These are phyloP conservation scores for Neurospora sp. DNA, from an alignment of 2,329 filamentous ascomycete genomes.

Conservation along the genomic window DNA sequence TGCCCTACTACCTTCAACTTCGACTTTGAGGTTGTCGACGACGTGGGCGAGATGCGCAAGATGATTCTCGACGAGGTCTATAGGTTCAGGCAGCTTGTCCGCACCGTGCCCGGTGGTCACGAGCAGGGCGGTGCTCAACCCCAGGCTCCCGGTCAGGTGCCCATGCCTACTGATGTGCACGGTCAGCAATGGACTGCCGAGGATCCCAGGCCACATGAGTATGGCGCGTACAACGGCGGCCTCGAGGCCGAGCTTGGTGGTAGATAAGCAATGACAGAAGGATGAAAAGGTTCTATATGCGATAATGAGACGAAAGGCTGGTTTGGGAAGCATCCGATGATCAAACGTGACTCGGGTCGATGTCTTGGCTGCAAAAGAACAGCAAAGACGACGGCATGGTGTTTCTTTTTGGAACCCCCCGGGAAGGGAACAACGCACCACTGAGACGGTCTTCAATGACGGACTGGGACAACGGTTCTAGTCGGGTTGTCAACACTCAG, in stretches of 20 bases:
- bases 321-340: background rate
- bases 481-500: background rate
- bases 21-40: conserved; percentile 94
- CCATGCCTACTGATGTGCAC: conserved; percentile 37
- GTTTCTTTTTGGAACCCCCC: background rate
- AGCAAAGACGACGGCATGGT: background rate
- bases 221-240: conserved; percentile 35
- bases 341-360: background rate
- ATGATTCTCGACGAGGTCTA: conserved; percentile 96
- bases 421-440: background rate
- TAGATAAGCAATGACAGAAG: conserved; percentile 10
- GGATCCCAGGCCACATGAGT: conserved; percentile 52
- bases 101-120: conserved; percentile 36
- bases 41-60: conserved; percentile 87
- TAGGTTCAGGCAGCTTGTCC: conserved; percentile 62
- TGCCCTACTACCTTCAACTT: conserved; percentile 97
- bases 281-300: background rate
- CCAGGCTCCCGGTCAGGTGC: conserved; percentile 33
- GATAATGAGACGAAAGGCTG: background rate
- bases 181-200: conserved; percentile 46
- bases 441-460: background rate
- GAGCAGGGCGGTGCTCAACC: conserved; percentile 22
- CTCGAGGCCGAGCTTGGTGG: conserved; percentile 52
- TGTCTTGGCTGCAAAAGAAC: background rate
- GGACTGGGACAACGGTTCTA: background rate